Evolutionary conservation across 768 basidiomycete species (phyloP).

Genomic region (Boletales sp.): DNA sequence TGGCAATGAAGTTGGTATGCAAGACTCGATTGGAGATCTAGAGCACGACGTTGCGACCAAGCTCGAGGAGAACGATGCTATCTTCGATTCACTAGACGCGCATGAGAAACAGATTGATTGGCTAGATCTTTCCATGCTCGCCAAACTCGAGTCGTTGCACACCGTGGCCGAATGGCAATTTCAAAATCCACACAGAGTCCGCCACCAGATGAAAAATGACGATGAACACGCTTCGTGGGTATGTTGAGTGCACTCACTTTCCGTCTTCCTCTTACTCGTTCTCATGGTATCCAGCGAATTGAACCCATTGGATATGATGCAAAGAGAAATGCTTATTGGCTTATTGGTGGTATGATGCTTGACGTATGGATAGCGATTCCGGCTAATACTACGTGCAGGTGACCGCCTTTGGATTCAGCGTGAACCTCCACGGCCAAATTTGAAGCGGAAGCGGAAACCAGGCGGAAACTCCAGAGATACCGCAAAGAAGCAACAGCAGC

Average conservation of each 20-base stretch:
- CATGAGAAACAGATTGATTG: slow-evolving; percentile 55
- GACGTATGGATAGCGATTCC: background rate
- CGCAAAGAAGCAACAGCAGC: slow-evolving; percentile 18
- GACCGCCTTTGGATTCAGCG: slow-evolving; percentile 88
- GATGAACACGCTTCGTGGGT: slow-evolving; percentile 81
- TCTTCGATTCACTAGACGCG: slow-evolving; percentile 15
- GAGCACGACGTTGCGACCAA: slow-evolving; percentile 9
- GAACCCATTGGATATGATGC: slow-evolving; percentile 85
- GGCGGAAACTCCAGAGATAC: slow-evolving; percentile 13
- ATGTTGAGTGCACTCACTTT: slow-evolving; percentile 23
- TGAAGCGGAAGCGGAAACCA: slow-evolving; percentile 42
- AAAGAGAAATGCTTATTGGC: slow-evolving; percentile 78
- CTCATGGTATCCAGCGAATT: slow-evolving; percentile 52
- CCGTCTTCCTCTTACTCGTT: slow-evolving; percentile 1
- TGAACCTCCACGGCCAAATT: slow-evolving; percentile 45
- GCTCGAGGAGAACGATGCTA: slow-evolving; percentile 20
- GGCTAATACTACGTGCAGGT: slow-evolving; percentile 37
- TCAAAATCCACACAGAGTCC: slow-evolving; percentile 66
- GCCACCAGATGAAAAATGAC: slow-evolving; percentile 72
- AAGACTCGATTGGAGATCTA: slow-evolving; percentile 1
- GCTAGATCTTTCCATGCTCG: slow-evolving; percentile 65
- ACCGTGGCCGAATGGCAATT: slow-evolving; percentile 84
- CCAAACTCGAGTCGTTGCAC: slow-evolving; percentile 73
- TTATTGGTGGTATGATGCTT: slow-evolving; percentile 62
- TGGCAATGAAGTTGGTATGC: background rate